phyloP scores from a whole-genome alignment of 768 basidiomycete species.

The Collybia mongolica region DNA sequence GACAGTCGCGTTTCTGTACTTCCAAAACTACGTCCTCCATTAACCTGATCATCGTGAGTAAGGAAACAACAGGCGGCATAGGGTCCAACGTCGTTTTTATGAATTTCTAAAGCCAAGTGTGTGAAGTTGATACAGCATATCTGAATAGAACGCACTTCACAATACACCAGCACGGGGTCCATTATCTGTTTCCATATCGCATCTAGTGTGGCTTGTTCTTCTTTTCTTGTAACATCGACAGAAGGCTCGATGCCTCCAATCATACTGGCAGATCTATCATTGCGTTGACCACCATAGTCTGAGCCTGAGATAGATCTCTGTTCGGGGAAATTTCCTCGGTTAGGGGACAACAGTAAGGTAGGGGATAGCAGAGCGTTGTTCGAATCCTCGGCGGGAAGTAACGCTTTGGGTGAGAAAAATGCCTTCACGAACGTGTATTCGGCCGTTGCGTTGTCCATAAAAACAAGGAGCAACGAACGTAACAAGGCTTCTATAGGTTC shows the following conservation, averaged over 20 bases:
- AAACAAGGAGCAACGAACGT: slow-evolving; percentile 82
- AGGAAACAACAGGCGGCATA: slow-evolving; percentile 67
- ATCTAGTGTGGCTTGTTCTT: slow-evolving; percentile 59
- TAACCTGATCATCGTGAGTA: slow-evolving; percentile 89
- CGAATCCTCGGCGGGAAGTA: slow-evolving; percentile 30
- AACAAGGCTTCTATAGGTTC: slow-evolving; percentile 81
- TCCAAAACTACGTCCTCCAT: slow-evolving; percentile 78
- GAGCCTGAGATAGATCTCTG: slow-evolving; percentile 45
- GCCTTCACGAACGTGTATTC: slow-evolving; percentile 86
- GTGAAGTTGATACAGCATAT: slow-evolving; percentile 4
- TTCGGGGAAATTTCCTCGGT: slow-evolving; percentile 37
- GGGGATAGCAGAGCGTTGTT: slow-evolving; percentile 35
- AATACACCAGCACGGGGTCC: slow-evolving; percentile 88
- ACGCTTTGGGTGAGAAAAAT: slow-evolving; percentile 65
- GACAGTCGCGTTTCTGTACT: slow-evolving; percentile 73
- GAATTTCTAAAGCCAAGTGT: slow-evolving; percentile 51
- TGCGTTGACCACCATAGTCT: slow-evolving; percentile 43
- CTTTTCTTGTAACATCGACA: slow-evolving; percentile 43
- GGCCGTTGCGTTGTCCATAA: slow-evolving; percentile 92
- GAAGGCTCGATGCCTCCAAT: slow-evolving; percentile 30
- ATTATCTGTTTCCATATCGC: slow-evolving; percentile 89
- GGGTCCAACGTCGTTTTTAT: slow-evolving; percentile 69
- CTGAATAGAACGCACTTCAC: slow-evolving; percentile 48
- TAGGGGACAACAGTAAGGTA: slow-evolving; percentile 41
- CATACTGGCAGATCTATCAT: slow-evolving; percentile 25